phyloP scores from a whole-genome alignment of 108 stramenopile species.

The Schizochytrium sp. region DNA sequence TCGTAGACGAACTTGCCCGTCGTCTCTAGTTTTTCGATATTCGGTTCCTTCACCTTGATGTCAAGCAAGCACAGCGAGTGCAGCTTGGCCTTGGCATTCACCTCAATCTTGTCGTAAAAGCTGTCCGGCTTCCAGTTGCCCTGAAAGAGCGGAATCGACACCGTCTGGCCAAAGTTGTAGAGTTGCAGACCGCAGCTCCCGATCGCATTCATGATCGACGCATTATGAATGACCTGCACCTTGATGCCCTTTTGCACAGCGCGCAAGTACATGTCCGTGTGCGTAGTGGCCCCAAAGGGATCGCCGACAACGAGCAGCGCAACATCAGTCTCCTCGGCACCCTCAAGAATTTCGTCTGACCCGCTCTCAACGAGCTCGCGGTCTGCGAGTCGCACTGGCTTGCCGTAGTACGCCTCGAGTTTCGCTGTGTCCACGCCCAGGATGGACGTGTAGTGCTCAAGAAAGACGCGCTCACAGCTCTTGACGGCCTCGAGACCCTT shows the following conservation, averaged over 20 bases:
- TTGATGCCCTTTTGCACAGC: conserved; percentile 60
- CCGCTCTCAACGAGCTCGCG: conserved; percentile 83
- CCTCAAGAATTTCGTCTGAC: conserved; percentile 80
- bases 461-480: conserved; percentile 64
- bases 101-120: conserved; percentile 87
- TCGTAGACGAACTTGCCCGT: conserved; percentile 70
- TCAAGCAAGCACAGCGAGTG: conserved; percentile 94
- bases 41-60: conserved; percentile 96
- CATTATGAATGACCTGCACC: conserved; percentile 94
- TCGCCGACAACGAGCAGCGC: conserved; percentile 96
- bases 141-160: conserved; percentile 92
- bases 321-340: conserved; percentile 63
- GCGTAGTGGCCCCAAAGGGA: conserved; percentile 69
- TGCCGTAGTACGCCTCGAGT: conserved; percentile 68
- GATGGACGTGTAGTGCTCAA: conserved; percentile 95
- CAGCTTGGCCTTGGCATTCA: conserved; percentile 90
- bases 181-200: conserved; percentile 91
- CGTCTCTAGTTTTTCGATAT: conserved; percentile 85
- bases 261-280: conserved; percentile 30
- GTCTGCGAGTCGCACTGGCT: conserved; percentile 74
- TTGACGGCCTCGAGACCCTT: conserved; percentile 90
- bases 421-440: conserved; percentile 60
- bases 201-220: conserved; percentile 94
- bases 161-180: conserved; percentile 95
- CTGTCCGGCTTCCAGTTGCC: conserved; percentile 82